Conservation (phyloP, 1,284 basidiomycete genomes). For the Cutaneotrichosporon cutaneum region DNA sequence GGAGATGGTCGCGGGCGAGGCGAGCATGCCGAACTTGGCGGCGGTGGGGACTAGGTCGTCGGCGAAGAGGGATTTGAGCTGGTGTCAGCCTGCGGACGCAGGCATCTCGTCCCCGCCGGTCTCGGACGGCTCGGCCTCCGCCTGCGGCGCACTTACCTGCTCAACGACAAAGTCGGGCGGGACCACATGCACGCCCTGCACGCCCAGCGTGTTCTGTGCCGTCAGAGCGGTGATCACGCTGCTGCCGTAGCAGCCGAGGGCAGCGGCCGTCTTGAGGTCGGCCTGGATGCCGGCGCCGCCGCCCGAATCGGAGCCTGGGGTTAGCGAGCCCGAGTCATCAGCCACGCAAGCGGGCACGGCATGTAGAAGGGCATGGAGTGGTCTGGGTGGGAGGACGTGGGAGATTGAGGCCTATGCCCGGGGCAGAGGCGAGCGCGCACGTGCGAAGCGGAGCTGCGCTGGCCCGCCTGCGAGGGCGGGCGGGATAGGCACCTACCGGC, state of each 20-base stretch:
- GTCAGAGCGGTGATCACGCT: conserved; percentile 84
- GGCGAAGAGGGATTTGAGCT: conserved; percentile 66
- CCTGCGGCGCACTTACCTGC: conserved; percentile 58
- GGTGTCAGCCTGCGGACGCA: conserved; percentile 20
- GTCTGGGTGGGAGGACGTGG: no score
- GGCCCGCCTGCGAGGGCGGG: not conserved
- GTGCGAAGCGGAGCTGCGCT: not conserved
- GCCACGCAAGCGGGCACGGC: not conserved
- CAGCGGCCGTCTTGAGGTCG: conserved; percentile 82
- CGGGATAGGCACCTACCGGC: conserved; percentile 35
- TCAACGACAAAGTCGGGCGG: conserved; percentile 68
- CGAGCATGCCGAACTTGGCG: conserved; percentile 90
- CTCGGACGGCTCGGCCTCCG: not conserved
- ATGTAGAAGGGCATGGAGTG: not conserved
- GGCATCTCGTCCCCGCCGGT: not conserved
- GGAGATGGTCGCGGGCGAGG: conserved; percentile 52
- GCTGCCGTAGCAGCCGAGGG: conserved; percentile 78
- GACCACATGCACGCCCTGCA: conserved; percentile 66
- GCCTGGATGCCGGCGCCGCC: conserved; percentile 81
- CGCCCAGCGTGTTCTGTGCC: conserved; percentile 86
- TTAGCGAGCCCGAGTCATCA: no score
- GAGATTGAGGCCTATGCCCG: no score
- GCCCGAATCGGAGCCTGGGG: conserved; percentile 62
- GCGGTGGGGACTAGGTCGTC: conserved; percentile 71
- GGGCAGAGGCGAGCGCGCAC: no score